phyloP scores from a whole-genome alignment of 192 early-diverging fungal species.

The Dissophora ornata region DNA sequence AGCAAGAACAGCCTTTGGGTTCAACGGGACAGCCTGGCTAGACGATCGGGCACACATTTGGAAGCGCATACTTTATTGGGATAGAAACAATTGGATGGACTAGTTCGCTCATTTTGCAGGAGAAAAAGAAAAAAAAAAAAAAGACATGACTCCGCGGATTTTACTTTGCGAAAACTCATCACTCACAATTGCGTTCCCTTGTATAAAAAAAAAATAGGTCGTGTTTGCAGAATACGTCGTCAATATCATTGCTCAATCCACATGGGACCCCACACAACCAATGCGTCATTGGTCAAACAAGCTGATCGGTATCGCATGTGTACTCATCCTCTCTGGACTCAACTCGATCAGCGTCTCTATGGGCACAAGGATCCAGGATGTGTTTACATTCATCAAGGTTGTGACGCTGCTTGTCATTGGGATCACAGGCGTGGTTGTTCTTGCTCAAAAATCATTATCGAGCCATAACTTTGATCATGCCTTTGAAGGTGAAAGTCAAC shows the following conservation, averaged over 20 bases:
- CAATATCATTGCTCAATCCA: constrained; percentile 71
- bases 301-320: constrained; percentile 67
- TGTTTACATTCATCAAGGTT: constrained; percentile 80
- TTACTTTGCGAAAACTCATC: too few relatives aligned
- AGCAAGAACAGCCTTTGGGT: too few relatives aligned
- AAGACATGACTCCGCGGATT: too few relatives aligned
- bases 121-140: too few relatives aligned
- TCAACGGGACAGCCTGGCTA: too few relatives aligned
- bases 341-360: constrained; percentile 74
- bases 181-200: too few relatives aligned
- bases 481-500: constrained; percentile 66
- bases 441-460: constrained; percentile 64
- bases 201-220: constrained; percentile 26
- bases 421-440: constrained; percentile 72
- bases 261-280: constrained; percentile 52
- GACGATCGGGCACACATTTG: too few relatives aligned
- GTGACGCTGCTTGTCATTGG: constrained; percentile 74
- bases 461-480: constrained; percentile 70
- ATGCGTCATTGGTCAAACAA: constrained; percentile 60
- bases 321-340: constrained; percentile 70
- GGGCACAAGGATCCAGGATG: constrained; percentile 76
- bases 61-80: too few relatives aligned
- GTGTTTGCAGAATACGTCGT: constrained; percentile 83
- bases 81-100: neutral
- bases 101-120: too few relatives aligned